These are phyloP conservation scores for Pestalotiopsis sp. DNA, from an alignment of 2,329 filamentous ascomycete genomes.

Conservation along the genomic window DNA sequence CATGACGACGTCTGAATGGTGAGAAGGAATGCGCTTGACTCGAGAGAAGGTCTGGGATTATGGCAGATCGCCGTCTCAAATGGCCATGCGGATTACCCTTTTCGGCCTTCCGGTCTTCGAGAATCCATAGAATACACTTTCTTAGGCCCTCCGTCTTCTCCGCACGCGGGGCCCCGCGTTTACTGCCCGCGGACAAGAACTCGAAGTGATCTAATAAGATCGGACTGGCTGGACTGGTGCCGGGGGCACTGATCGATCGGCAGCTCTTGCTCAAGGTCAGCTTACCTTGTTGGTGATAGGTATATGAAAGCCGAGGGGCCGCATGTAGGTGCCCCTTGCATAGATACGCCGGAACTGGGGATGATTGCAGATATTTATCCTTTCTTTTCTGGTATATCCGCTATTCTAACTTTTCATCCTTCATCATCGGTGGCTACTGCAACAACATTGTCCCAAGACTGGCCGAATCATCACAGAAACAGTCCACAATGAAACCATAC, in stretches of 20 bases:
- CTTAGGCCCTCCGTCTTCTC: neutral
- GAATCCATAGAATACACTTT: conserved; percentile 6
- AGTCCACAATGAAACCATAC: conserved; percentile 12
- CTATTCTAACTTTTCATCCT: neutral
- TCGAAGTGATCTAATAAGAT: neutral
- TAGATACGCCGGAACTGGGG: neutral
- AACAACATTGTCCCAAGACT: too few species aligned
- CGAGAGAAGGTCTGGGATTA: neutral
- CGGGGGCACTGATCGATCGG: neutral
- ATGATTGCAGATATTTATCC: neutral
- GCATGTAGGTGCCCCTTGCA: neutral
- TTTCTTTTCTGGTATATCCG: neutral
- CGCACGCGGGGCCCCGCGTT: conserved; percentile 10
- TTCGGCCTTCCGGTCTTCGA: neutral
- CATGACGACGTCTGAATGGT: neutral
- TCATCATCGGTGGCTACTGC: neutral
- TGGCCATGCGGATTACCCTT: neutral
- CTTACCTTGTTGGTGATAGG: neutral
- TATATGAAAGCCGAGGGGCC: neutral
- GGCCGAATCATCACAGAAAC: neutral
- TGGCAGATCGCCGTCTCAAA: neutral
- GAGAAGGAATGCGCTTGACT: neutral
- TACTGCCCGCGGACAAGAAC: neutral
- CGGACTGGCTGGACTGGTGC: neutral
- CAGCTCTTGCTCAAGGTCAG: neutral